phyloP scores from a whole-genome alignment of 1,284 basidiomycete species.

The Cryptococcus sp. region DNA sequence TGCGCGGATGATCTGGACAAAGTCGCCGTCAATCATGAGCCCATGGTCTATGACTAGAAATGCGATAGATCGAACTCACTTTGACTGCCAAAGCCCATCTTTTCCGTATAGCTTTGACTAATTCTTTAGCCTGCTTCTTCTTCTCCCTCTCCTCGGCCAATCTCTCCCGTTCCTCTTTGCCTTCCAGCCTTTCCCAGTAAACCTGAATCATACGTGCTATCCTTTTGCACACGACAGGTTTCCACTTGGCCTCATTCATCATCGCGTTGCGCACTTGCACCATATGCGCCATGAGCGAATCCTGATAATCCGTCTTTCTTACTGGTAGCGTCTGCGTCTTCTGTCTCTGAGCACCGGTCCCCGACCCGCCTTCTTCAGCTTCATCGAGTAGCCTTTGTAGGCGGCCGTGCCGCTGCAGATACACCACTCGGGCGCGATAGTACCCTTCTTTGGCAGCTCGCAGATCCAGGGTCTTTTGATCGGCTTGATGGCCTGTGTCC shows the following conservation, averaged over 20 bases:
- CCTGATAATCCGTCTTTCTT: conserved; percentile 47
- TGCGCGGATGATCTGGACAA: conserved; percentile 66
- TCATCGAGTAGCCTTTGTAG: conserved; percentile 53
- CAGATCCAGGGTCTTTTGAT: conserved; percentile 55
- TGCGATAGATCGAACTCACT: conserved; percentile 59
- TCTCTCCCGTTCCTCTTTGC: conserved; percentile 64
- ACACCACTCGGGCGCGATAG: conserved; percentile 59
- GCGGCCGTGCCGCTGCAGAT: conserved; percentile 50
- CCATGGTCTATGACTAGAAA: background rate
- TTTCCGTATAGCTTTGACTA: conserved; percentile 60
- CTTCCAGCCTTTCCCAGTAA: conserved; percentile 74
- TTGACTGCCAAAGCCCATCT: conserved; percentile 88
- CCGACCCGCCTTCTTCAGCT: conserved; percentile 40
- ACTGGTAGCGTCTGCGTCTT: conserved; percentile 27
- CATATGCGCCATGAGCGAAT: conserved; percentile 52
- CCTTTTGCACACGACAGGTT: conserved; percentile 53
- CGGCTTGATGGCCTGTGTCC: conserved; percentile 56
- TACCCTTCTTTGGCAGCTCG: conserved; percentile 60
- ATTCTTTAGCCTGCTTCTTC: conserved; percentile 69
- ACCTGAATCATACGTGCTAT: conserved; percentile 69
- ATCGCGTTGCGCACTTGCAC: conserved; percentile 52
- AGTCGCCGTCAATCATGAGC: no score
- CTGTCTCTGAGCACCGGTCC: conserved; percentile 20
- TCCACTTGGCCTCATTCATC: conserved; percentile 48
- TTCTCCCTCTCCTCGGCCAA: conserved; percentile 69